Conservation (phyloP, 2,329 filamentous ascomycete species). For the Celoporthe dispersa region DNA sequence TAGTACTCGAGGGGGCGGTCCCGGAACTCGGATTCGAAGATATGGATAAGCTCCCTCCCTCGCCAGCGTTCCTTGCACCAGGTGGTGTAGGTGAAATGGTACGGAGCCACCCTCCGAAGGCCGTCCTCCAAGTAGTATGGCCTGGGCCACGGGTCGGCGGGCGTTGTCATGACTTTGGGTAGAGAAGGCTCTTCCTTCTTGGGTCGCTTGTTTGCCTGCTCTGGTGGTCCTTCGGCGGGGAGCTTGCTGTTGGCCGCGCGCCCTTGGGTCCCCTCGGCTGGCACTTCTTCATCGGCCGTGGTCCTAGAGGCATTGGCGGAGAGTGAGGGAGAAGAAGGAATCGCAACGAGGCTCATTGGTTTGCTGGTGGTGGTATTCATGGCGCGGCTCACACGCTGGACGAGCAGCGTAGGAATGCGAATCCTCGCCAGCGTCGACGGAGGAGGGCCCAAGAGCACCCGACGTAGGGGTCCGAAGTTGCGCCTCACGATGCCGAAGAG, state of each 20-base stretch:
- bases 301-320: not conserved
- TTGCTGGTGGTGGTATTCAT: constrained; percentile 19
- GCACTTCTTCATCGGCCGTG: not conserved
- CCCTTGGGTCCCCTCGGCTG: not conserved
- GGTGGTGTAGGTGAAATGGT: constrained; percentile 94
- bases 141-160: constrained; percentile 51
- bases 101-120: constrained; percentile 81
- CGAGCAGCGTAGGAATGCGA: constrained; percentile 19
- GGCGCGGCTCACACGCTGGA: constrained; percentile 20
- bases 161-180: constrained; percentile 38
- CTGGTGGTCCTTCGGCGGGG: not conserved
- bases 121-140: constrained; percentile 87
- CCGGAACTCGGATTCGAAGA: constrained; percentile 90
- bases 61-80: constrained; percentile 95
- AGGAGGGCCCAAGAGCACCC: constrained; percentile 7
- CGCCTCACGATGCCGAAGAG: not conserved
- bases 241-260: not conserved
- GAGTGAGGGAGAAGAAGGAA: not conserved
- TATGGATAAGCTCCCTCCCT: constrained; percentile 77
- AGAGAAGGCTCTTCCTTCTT: constrained; percentile 19
- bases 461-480: not conserved
- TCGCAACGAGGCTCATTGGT: constrained; percentile 13
- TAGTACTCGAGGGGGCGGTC: constrained; percentile 89
- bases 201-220: not conserved
- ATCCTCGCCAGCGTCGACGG: constrained; percentile 19